Percentiles rank a stretch among this genome's conserved stretches.
Evolutionary conservation across 805 yeast species (phyloP).

Genomic region (Kluyveromyces starmeri): DNA sequence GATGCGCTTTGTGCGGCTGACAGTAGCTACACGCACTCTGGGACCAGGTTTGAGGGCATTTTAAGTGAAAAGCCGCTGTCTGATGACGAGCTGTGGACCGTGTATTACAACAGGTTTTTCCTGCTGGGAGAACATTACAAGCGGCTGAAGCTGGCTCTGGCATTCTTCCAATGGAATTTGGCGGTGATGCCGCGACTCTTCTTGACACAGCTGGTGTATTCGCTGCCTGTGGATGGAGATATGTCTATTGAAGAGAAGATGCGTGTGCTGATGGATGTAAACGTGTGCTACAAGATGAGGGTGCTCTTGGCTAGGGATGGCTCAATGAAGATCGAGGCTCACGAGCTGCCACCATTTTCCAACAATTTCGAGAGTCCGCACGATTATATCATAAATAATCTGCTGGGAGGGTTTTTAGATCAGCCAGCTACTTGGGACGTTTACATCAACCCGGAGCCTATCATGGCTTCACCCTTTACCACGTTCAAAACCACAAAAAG

Average conservation of each 20-base stretch:
- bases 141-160: slow-evolving; percentile 46
- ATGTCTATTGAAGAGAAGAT: slow-evolving; percentile 10
- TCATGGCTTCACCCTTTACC: slow-evolving; percentile 62
- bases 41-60: too few relatives aligned
- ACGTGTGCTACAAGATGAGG: slow-evolving; percentile 39
- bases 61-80: slow-evolving; percentile 4
- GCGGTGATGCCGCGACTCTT: slow-evolving; percentile 37
- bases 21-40: neutral
- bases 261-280: slow-evolving; percentile 19
- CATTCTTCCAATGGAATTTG: slow-evolving; percentile 44
- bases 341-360: slow-evolving; percentile 25
- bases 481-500: slow-evolving; percentile 82
- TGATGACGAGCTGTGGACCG: slow-evolving; percentile 8
- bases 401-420: slow-evolving; percentile 20
- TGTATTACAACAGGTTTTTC: slow-evolving; percentile 38
- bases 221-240: slow-evolving; percentile 20
- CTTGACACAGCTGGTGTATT: slow-evolving; percentile 32
- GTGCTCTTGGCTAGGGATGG: slow-evolving; percentile 34
- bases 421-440: slow-evolving; percentile 44
- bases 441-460: slow-evolving; percentile 46
- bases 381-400: slow-evolving; percentile 23
- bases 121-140: slow-evolving; percentile 55
- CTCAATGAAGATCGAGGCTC: slow-evolving; percentile 30
- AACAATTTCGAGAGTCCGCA: slow-evolving; percentile 6
- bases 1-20: too few relatives aligned